These are phyloP conservation scores for Termitomyces bulborhizus DNA, from an alignment of 768 basidiomycete genomes.

Conservation along the genomic window DNA sequence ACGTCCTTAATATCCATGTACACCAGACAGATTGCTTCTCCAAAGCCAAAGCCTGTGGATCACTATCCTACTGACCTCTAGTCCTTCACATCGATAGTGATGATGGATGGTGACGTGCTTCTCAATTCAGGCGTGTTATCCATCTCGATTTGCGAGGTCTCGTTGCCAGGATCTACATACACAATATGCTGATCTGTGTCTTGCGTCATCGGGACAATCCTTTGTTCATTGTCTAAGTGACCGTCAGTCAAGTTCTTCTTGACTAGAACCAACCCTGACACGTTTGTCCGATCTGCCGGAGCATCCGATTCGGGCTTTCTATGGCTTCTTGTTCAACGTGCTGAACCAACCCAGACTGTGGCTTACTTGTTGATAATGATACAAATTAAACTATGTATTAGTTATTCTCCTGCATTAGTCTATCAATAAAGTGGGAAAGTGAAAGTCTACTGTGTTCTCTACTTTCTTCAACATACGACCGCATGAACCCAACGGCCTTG, in stretches of 20 bases:
- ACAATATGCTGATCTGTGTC: background rate
- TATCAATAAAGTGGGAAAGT: background rate
- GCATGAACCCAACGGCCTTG: constrained; percentile 63
- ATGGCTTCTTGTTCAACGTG: too few relatives aligned
- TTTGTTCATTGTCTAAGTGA: background rate
- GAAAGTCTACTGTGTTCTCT: constrained; percentile 10
- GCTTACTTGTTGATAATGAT: background rate
- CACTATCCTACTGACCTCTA: background rate
- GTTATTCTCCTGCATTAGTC: background rate
- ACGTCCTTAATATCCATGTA: background rate
- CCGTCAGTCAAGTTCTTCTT: background rate
- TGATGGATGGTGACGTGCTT: background rate
- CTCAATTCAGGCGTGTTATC: background rate
- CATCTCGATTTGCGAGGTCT: background rate
- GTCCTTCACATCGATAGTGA: background rate
- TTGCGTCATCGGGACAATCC: background rate
- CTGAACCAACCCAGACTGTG: background rate
- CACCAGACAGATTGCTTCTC: background rate
- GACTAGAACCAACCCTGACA: background rate
- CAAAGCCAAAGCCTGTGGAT: background rate
- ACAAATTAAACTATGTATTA: background rate
- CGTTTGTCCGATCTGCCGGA: background rate
- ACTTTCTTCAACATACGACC: constrained; percentile 51
- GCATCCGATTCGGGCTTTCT: background rate
- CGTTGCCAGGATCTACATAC: background rate